A percentile compares a stretch with the other conserved stretches of the same genome.
phyloP scores from a whole-genome alignment of 1,284 basidiomycete genomes.

The Cryptococcus maquisensis region DNA sequence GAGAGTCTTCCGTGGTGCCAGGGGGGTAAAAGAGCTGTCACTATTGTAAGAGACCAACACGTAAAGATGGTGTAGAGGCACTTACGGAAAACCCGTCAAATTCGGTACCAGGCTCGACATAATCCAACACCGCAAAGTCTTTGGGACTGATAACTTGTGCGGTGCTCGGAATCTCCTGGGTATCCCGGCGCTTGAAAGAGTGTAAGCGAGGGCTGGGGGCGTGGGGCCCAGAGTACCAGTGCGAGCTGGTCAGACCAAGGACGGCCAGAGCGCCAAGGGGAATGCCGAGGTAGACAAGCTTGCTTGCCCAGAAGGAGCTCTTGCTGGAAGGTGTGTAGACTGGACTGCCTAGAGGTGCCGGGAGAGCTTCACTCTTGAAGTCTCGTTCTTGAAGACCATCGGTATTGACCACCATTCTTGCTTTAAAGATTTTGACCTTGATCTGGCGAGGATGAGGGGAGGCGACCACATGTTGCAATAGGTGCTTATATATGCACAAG shows the following conservation, averaged over 20 bases:
- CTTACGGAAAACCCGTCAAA: slow-evolving; percentile 30
- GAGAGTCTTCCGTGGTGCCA: slow-evolving; percentile 20
- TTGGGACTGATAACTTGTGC: slow-evolving; percentile 35
- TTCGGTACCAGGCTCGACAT: slow-evolving; percentile 21
- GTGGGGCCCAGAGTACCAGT: not conserved
- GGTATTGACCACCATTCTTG: not conserved
- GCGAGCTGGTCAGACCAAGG: not conserved
- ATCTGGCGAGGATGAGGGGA: not conserved
- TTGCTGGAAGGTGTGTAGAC: not conserved
- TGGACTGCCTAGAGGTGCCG: not conserved
- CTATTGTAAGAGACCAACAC: not conserved
- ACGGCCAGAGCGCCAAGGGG: not conserved
- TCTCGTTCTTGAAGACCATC: not conserved
- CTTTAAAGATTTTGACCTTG: not conserved
- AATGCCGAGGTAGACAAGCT: not conserved
- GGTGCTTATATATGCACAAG: not conserved
- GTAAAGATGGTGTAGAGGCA: not conserved
- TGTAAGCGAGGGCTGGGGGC: not conserved
- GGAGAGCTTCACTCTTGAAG: not conserved
- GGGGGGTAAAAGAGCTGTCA: slow-evolving; percentile 40
- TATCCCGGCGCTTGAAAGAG: not conserved
- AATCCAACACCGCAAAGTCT: slow-evolving; percentile 27
- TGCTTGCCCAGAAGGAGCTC: not conserved
- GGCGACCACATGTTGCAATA: not conserved
- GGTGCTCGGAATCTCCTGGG: not conserved